phyloP scores from a whole-genome alignment of 345 rosid species.

The Hibiscus mutabilis region DNA sequence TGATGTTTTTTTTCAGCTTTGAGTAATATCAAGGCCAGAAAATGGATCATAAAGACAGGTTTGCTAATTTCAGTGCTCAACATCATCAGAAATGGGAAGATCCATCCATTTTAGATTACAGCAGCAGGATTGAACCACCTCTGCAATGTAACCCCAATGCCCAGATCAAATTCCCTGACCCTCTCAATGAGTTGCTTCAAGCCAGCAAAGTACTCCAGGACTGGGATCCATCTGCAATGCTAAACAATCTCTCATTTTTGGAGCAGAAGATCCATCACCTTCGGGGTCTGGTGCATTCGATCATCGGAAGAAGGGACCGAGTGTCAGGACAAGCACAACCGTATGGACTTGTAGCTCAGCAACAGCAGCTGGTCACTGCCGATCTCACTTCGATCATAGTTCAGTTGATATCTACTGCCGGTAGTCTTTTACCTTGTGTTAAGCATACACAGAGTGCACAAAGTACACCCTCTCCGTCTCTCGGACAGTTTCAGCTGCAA shows the following conservation, averaged over 20 bases:
- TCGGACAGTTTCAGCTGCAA: conserved; percentile 42
- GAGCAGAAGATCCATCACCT: conserved; percentile 84
- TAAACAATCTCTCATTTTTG: conserved; percentile 70
- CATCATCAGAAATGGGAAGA: conserved; percentile 62
- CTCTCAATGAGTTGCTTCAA: conserved; percentile 30
- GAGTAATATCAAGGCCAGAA: conserved; percentile 8
- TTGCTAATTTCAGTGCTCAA: conserved; percentile 28
- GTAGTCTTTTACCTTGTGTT: conserved; percentile 74
- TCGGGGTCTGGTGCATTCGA: conserved; percentile 64
- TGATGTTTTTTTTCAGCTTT: not conserved
- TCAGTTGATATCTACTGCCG: conserved; percentile 89
- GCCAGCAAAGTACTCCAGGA: conserved; percentile 38
- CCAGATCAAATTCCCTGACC: conserved; percentile 30
- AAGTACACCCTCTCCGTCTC: conserved; percentile 30
- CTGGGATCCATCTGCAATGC: conserved; percentile 82
- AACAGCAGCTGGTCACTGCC: conserved; percentile 71
- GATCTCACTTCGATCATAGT: conserved; percentile 89
- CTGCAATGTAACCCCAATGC: conserved; percentile 25
- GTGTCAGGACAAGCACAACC: conserved; percentile 18
- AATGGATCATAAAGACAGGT: conserved; percentile 60
- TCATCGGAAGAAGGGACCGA: conserved; percentile 39
- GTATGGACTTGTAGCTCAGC: conserved; percentile 55
- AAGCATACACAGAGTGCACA: conserved; percentile 47
- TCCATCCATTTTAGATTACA: conserved; percentile 43
- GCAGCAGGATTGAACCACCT: conserved; percentile 33